Evolutionary conservation across 345 rosid genomes (phyloP), one percentile per base, ranked within the genome.

Genomic region (Brassica napus): DNA sequence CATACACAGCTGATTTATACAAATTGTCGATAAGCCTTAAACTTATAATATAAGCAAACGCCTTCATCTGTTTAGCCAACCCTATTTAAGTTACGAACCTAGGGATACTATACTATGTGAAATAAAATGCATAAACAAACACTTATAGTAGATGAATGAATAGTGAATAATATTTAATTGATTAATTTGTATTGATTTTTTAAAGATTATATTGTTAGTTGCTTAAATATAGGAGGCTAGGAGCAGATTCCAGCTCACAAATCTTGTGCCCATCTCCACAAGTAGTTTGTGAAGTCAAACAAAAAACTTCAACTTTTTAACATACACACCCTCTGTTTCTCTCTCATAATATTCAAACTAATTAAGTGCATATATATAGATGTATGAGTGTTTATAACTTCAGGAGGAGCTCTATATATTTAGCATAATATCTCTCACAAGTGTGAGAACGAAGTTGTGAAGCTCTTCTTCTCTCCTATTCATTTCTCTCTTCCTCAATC

Each of bases 211-310:
- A 62, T 9, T 9, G 62, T 44, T 18, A 77, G 55, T 42, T 59
- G 7, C 63, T 79, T 47, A 58, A 47, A 73, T 23, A 79, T 34
- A 58, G 55, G 55, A 49, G 55, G 55, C 7, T 34, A 18, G 55
- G 55, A 80, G 68, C 62, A 69, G 52, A 69, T 6, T 69, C 66
- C 80, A 75, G 83, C 76, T 80, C 76, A 80, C 42, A 42, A 62
- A 35, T 62, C 66, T 9, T 62, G 66, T 37, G 67, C 79, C 83
- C 83, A 75, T 70, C 71, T 30, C 69, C 76, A 73, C 76, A 75
- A 69, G 62, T 75, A 70, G 83, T 57, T 70, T 75, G 73, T 69
- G 63, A 75, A 49, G 83, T 80, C 83, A 80, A 80, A 80, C 80
- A 75, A 75, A 75, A 75, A 80, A 75, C 24, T 70, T 75, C 73